Evolutionary conservation across 768 basidiomycete genomes (phyloP), one percentile per base, ranked within the genome.

Genomic region (Boletus rubropictus): DNA sequence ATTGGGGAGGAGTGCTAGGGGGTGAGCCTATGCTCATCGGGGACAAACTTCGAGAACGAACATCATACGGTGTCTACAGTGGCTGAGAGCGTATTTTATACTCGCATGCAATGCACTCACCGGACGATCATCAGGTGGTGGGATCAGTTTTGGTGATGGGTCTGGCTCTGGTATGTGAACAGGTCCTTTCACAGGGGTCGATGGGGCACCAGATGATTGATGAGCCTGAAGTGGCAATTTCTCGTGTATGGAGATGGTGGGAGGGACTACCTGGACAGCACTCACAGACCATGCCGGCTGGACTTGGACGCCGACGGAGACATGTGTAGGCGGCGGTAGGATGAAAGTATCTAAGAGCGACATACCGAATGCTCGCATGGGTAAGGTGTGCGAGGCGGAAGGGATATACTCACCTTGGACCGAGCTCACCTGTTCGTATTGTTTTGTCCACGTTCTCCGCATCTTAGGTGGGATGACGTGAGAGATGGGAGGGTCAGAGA

Each of bases 21-120:
- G 72, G 60, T 7, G 79, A 79, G 52, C 76, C 79, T 35, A 82
- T 69, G 45, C 82, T 82, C 79, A 81, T 81, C 1, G 79, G 80
- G 39, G 79, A 79, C 38, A 79, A 65, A 62, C 76, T 82, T 47
- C 77, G 67, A 15, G 74, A 71, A 42, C 47, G 64, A 43, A 62
- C 65, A 34, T 55, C 54, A 39, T 42, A 43, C 35, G 49, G 51
- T 66, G 54, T 68, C 67, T 60, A 61, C 58, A 44, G 33, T 25
- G 45, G n/a, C 62, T 66, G 58, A 68, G 65, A 56, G 29, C 2
- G 37, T 4, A 45, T 28, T 35, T 12, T 38, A 36, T 25, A 31
- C 42, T 20, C 7, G 44, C 42, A 35, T 47, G 14, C 14, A 44
- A 20, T 25, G 37, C 27, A 60, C 64, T 52, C 50, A 66, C 64